Conservation (phyloP, 371 early-diverging fungal species). For the Nematocida sp. region DNA sequence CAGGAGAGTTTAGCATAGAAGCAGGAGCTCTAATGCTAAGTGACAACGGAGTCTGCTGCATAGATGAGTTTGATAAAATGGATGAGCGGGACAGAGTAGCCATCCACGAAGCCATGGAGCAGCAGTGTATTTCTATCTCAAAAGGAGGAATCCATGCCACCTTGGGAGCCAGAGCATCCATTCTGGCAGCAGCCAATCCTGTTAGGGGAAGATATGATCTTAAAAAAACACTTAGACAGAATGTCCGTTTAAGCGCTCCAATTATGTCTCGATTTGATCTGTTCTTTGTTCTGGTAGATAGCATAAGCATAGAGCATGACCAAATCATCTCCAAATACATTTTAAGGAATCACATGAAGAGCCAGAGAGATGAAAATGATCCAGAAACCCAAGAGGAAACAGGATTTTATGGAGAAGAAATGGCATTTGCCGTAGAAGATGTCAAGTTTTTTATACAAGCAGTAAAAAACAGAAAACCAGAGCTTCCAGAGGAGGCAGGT, state of each 20-base stretch:
- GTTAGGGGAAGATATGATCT: constrained; percentile 67
- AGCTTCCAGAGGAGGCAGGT: constrained; percentile 75
- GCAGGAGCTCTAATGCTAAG: constrained; percentile 98
- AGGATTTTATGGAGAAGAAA: too few species aligned
- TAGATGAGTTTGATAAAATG: constrained; percentile 99
- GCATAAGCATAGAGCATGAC: constrained; percentile 82
- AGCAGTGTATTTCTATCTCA: constrained; percentile 96
- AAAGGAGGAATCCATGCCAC: constrained; percentile 89
- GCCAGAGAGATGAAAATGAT: not conserved
- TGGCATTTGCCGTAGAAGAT: constrained; percentile 55
- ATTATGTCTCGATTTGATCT: constrained; percentile 99
- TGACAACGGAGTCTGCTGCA: constrained; percentile 94
- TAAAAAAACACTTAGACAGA: constrained; percentile 72
- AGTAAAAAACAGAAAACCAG: constrained; percentile 57
- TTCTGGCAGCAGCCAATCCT: constrained; percentile 68
- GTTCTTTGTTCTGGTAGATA: constrained; percentile 94
- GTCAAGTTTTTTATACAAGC: constrained; percentile 61
- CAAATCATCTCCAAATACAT: constrained; percentile 84
- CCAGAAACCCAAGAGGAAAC: constrained; percentile 14
- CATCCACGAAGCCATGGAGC: constrained; percentile 99
- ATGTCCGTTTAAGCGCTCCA: constrained; percentile 88
- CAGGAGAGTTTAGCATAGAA: constrained; percentile 96
- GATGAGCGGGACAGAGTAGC: constrained; percentile 93
- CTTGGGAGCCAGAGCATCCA: constrained; percentile 64
- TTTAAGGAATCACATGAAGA: constrained; percentile 75